These are phyloP conservation scores for Geotrichum armillariae DNA, from an alignment of 1,139 yeast genomes.

Conservation along the genomic window DNA sequence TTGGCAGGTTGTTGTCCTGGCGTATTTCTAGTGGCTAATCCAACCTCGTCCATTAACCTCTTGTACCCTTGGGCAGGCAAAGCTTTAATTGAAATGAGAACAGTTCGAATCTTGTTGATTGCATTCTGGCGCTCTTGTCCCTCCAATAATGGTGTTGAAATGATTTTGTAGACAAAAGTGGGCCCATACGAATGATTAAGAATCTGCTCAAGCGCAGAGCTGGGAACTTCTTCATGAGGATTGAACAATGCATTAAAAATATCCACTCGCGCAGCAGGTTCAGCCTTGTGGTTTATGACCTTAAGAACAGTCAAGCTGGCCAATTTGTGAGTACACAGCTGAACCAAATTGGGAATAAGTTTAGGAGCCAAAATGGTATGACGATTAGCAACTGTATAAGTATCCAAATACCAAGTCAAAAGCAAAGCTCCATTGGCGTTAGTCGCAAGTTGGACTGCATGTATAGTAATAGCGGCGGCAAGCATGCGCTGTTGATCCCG, in stretches of 20 bases:
- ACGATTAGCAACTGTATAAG: conserved; percentile 65
- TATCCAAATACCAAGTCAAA: conserved; percentile 92
- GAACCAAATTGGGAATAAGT: conserved; percentile 61
- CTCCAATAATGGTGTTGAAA: conserved; percentile 41
- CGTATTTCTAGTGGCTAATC: conserved; percentile 44
- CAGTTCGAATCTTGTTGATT: conserved; percentile 58
- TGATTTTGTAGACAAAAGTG: conserved; percentile 75
- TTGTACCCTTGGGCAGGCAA: conserved; percentile 71
- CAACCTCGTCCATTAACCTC: conserved; percentile 90
- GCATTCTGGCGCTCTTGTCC: conserved; percentile 57
- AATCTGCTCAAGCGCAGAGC: conserved; percentile 49
- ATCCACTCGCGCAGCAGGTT: conserved; percentile 58
- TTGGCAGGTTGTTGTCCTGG: conserved; percentile 13
- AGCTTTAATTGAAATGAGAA: conserved; percentile 59
- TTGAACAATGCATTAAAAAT: conserved; percentile 64
- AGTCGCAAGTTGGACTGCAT: conserved; percentile 76
- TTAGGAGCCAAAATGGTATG: conserved; percentile 56
- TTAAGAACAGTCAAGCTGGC: conserved; percentile 84
- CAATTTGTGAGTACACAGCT: conserved; percentile 77
- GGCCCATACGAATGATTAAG: conserved; percentile 73
- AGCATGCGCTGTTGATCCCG: conserved; percentile 70
- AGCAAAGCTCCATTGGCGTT: conserved; percentile 87
- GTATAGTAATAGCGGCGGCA: conserved; percentile 77
- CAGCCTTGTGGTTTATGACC: conserved; percentile 65
- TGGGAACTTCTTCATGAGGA: conserved; percentile 35